Conservation (phyloP, 2,329 filamentous ascomycete species). For the Fonsecaea monophora region DNA sequence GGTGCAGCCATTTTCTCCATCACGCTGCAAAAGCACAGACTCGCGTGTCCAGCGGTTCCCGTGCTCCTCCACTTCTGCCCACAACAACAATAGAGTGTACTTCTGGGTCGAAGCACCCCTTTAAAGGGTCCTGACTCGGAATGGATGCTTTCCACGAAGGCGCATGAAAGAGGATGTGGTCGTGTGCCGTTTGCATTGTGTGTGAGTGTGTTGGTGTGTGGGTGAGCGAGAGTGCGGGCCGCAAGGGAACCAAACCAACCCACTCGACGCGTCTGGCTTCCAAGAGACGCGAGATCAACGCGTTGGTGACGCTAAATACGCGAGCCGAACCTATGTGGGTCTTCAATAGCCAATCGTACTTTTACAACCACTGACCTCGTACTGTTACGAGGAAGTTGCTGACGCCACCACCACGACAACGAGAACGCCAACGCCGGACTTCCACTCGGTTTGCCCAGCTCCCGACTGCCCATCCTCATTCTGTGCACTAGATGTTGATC, state of each 20-base stretch:
- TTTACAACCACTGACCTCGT: background rate
- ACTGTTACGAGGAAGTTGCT: background rate
- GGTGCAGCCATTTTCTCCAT: constrained; percentile 9
- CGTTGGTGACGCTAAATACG: constrained; percentile 2
- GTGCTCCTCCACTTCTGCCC: constrained; percentile 10
- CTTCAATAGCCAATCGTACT: background rate
- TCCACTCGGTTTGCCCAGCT: background rate
- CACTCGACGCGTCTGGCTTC: constrained; percentile 16
- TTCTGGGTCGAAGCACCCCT: background rate
- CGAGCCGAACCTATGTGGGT: constrained; percentile 5
- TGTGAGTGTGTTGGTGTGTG: background rate
- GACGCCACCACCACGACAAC: constrained; percentile 12
- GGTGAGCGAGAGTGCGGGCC: background rate
- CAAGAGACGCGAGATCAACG: constrained; percentile 22
- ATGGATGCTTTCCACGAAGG: background rate
- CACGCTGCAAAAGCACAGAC: constrained; percentile 28
- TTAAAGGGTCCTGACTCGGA: background rate
- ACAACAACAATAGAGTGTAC: background rate
- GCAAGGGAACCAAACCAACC: constrained; percentile 3
- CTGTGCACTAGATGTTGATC: background rate
- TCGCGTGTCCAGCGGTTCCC: constrained; percentile 18
- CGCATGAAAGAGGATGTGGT: constrained; percentile 5
- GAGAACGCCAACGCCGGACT: background rate
- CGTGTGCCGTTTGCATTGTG: constrained; percentile 3
- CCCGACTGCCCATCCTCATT: background rate